phyloP scores from a whole-genome alignment of 176 grass and related monocot species.

The Olyra latifolia region DNA sequence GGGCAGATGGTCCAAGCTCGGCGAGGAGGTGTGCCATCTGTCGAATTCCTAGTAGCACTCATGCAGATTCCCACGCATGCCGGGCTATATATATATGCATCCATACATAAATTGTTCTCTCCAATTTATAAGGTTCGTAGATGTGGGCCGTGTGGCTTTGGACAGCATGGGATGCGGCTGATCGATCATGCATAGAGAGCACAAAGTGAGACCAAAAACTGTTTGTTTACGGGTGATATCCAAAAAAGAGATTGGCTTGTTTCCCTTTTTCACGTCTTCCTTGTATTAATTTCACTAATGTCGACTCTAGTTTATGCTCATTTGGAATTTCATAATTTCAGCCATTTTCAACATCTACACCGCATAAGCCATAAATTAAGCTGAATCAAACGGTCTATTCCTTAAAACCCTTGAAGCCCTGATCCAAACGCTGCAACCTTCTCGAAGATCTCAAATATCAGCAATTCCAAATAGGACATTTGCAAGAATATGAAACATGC shows the following conservation, averaged over 20 bases:
- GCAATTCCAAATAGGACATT: too few relatives aligned
- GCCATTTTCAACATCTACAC: too few relatives aligned
- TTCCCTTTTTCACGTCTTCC: background rate
- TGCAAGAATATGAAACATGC: too few relatives aligned
- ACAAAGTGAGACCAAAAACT: constrained; percentile 20
- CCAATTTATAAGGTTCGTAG: constrained; percentile 23
- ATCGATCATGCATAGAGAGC: constrained; percentile 35
- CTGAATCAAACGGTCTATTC: too few relatives aligned
- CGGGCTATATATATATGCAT: background rate
- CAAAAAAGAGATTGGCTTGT: constrained; percentile 27
- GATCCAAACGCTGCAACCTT: too few relatives aligned
- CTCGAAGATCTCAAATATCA: too few relatives aligned
- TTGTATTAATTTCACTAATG: background rate
- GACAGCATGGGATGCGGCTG: constrained; percentile 51
- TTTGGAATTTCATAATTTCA: too few relatives aligned
- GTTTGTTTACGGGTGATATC: constrained; percentile 3
- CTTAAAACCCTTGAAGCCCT: too few relatives aligned
- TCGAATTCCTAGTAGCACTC: constrained; percentile 38
- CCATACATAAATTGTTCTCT: constrained; percentile 5
- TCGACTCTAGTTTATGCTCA: background rate
- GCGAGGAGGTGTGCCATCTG: constrained; percentile 7
- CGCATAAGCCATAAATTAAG: too few relatives aligned
- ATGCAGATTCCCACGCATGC: constrained; percentile 19
- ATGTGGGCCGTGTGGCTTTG: constrained; percentile 4
- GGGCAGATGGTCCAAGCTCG: constrained; percentile 16